Evolutionary conservation across 169 alveolate genomes (phyloP), one percentile per base, ranked within the genome.

Genomic region (Plasmodium falciparum): DNA sequence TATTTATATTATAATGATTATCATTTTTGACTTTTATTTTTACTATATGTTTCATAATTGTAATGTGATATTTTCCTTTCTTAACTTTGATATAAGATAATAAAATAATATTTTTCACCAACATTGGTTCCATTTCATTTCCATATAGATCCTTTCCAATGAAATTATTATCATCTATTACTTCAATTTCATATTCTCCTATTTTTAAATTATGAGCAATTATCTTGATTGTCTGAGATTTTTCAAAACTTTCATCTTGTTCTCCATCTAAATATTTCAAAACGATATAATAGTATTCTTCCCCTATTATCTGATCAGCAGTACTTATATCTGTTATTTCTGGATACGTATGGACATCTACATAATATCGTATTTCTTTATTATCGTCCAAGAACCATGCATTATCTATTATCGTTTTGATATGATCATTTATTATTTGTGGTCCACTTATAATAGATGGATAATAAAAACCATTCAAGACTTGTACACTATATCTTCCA

Each of bases 21-120:
- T 39, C 9, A 39, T 39, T 39, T 39, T 5, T 39, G 47, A 7
- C 8, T 39, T 39, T 39, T 5, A 39, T 39, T 39, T 39, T 39
- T 39, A 39, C 47, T 39, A 39, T 39, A 39, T 39, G 9, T 5
- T 56, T 56, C 24, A n/a, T 15, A 15, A 58, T 66, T 2, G 29
- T 49, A 24, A 78, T 73, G 15, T 47, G 26, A 24, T 43, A 59
- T 29, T n/a, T 65, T 9, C 89, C 89, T 12, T 70, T 66, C 26
- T 63, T 29, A n/a, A 26, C 24, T 45, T 29, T 63, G 2, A 54
- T 58, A 43, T 65, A 45, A 17, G 61, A 43, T 45, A 78, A 66
- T 1, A 50, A 5, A 45, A 49, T 58, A 49, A 78, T 43, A 24
- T 65, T 24, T 59, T 78, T 65, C 12, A 66, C 33, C 8, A 78